These are phyloP conservation scores for Kluyveromyces dobzhanskii DNA, from an alignment of 805 yeast species.

Conservation along the genomic window DNA sequence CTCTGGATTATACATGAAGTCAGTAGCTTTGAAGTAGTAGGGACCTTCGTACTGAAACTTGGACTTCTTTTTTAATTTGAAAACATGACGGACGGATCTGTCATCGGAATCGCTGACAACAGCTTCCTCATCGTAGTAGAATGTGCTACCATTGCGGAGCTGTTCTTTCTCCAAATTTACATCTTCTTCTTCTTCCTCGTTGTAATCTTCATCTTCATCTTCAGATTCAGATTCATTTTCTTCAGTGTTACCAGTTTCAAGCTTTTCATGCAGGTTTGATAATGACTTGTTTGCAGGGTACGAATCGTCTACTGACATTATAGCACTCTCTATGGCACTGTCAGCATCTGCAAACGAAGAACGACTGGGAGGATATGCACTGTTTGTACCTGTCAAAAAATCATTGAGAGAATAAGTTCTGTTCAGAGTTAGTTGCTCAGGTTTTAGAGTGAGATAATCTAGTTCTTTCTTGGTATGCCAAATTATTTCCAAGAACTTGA, in stretches of 20 bases:
- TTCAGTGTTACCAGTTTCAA: slow-evolving; percentile 11
- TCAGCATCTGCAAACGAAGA: slow-evolving; percentile 19
- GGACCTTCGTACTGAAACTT: slow-evolving; percentile 56
- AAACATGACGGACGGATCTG: slow-evolving; percentile 14
- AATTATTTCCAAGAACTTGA: slow-evolving; percentile 56
- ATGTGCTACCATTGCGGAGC: slow-evolving; percentile 13
- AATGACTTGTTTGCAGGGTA: slow-evolving; percentile 8
- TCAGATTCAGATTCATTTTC: slow-evolving; percentile 15
- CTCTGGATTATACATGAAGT: slow-evolving; percentile 36
- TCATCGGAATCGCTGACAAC: slow-evolving; percentile 11
- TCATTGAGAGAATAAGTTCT: slow-evolving; percentile 3
- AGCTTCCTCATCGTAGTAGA: slow-evolving; percentile 19
- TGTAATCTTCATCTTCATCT: slow-evolving; percentile 26
- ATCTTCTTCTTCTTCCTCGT: slow-evolving; percentile 25
- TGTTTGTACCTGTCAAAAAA: slow-evolving; percentile 1
- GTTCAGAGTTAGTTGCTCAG: slow-evolving; percentile 1
- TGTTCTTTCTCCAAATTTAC: slow-evolving; percentile 18
- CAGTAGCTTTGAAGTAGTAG: slow-evolving; percentile 49
- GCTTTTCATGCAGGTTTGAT: slow-evolving; percentile 9
- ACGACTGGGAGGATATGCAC: slow-evolving; percentile 21
- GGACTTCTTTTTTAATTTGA: slow-evolving; percentile 32
- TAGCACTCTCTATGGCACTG: slow-evolving; percentile 26
- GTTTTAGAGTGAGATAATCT: slow-evolving; percentile 2
- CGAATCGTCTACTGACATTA: slow-evolving; percentile 39
- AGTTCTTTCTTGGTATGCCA: slow-evolving; percentile 35